Percentiles rank a stretch among this genome's conserved stretches.
Conservation (phyloP, 176 grass and related monocot species). For the Microstegium vimineum region DNA sequence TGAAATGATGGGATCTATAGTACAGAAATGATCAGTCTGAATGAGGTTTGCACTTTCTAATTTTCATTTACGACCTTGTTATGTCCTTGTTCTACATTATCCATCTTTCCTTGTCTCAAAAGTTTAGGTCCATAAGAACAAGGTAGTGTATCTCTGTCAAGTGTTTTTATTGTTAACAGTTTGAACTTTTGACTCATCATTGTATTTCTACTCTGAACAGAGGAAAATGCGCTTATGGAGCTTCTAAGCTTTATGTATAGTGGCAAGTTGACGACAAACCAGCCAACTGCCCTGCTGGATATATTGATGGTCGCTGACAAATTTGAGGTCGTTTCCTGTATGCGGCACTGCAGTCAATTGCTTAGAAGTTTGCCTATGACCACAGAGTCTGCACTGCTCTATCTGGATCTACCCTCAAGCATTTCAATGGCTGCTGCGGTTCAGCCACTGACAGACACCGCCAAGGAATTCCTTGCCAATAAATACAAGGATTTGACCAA, state of each 20-base stretch:
- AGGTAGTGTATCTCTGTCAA: neutral
- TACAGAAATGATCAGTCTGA: neutral
- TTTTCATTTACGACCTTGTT: neutral
- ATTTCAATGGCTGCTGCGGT: constrained; percentile 81
- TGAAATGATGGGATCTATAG: neutral
- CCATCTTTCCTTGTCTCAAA: neutral
- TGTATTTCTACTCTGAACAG: constrained; percentile 45
- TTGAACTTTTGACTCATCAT: constrained; percentile 10
- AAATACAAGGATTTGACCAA: constrained; percentile 82
- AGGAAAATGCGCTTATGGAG: constrained; percentile 91
- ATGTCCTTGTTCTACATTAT: neutral
- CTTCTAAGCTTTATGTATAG: constrained; percentile 94
- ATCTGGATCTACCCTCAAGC: constrained; percentile 82
- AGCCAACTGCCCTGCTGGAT: constrained; percentile 66
- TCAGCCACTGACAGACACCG: constrained; percentile 83
- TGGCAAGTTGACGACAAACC: constrained; percentile 62
- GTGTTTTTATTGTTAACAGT: neutral
- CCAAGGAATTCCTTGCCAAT: constrained; percentile 87
- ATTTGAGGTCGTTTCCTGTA: constrained; percentile 94
- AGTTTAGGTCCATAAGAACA: neutral
- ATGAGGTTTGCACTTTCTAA: neutral
- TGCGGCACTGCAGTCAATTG: constrained; percentile 91
- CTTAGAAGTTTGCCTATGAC: constrained; percentile 89
- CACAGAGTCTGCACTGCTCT: constrained; percentile 88
- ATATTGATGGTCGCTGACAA: constrained; percentile 92